Evolutionary conservation across 495 filamentous ascomycete species (phyloP), one percentile per base, ranked within the genome.

Genomic region (Hyaloscypha finlandica): DNA sequence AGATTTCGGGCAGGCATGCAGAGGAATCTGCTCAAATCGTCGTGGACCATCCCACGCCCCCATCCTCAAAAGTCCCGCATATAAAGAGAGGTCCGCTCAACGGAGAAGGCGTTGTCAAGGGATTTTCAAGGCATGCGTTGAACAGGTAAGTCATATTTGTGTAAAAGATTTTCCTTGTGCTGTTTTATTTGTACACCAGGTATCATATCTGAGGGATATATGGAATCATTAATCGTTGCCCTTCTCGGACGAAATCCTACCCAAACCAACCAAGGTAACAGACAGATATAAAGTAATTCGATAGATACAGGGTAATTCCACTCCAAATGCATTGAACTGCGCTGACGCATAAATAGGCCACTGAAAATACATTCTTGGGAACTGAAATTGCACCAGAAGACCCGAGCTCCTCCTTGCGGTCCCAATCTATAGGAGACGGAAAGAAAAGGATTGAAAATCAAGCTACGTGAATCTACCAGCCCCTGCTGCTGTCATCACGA

Each of bases 1-100:
- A 33, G 19, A 19, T 35, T 30, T 70, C 42, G 68, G 68, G 68
- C 64, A 70, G 3, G 8, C 37, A 56, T 64, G 64, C 68, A 67
- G 59, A 3, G 31, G 29, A 58, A 33, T 25, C 30, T 45, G 19
- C 61, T 53, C 39, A 37, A 59, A 20, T 16, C 42, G 8, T 37
- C 56, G 16, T 19, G 33, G 39, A 39, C 14, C 20, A 51, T 51
- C 53, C 62, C 39, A 57, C 65, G 35, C 61, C 45, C 62, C 56
- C 42, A 55, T 65, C 5, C 30, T 25, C 11, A 25, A 6, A 66
- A 54, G 19, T 55, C 48, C 6, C 48, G 42, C 65, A 67, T 67
- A 56, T 56, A 56, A 29, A 56, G 11, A 19, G 11, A 16, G 16
- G 42, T 48, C 42, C 42, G 42, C 42, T 48, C 35, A 12, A 37